Base-by-base conservation (phyloP, 2,329 filamentous ascomycete genomes). In the Aspergillus aculeatus region DNA sequence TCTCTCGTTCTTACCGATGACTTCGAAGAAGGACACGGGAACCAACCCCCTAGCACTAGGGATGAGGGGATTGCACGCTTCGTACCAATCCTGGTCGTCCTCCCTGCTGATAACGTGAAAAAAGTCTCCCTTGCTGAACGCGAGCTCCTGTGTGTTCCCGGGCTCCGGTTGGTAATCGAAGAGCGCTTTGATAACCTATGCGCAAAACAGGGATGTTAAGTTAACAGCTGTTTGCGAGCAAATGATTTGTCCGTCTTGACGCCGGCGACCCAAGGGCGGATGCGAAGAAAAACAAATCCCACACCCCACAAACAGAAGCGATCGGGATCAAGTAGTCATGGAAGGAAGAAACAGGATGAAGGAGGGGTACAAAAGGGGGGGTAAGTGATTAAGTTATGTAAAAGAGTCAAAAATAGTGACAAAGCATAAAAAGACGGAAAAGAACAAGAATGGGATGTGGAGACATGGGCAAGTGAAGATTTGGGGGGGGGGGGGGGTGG, bases 21-120 rank as follows among this genome's bases (percentile, higher is more conserved):
- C 86, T 76, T 98, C 92, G 77, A 99, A 99, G 79, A 92, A 97
- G 59, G 89, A 86, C 59, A 97, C 95, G 7, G 95, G 95, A 49
- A 99, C 95, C 62, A 99, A 84, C 62, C 95, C 95, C 66, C 92
- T 88, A 54, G 92, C 91, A 77, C 89, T 89, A 70, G 71, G 92
- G 66, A 96, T 83, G 54, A 90, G 86, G 62, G 95, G 95, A 74
- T 99, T 99, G 83, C 92, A 98, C 58, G 94, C 95, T 79, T 98
- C 95, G 83, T 97, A 99, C 94, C 95, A 99, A 74, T 97, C 92
- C 47, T 82, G 80, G 75, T 98, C 94, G 82, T 97, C 89, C 80
- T 98, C 95, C 76, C 94, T 89, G 71, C 91, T 92, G 76, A 98
- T 94, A 65, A 99, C 95, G 81, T 98, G 94, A 75, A 99, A 95